Evolutionary conservation across 495 filamentous ascomycete genomes (phyloP).

Genomic region (Penicillium goetzii): DNA sequence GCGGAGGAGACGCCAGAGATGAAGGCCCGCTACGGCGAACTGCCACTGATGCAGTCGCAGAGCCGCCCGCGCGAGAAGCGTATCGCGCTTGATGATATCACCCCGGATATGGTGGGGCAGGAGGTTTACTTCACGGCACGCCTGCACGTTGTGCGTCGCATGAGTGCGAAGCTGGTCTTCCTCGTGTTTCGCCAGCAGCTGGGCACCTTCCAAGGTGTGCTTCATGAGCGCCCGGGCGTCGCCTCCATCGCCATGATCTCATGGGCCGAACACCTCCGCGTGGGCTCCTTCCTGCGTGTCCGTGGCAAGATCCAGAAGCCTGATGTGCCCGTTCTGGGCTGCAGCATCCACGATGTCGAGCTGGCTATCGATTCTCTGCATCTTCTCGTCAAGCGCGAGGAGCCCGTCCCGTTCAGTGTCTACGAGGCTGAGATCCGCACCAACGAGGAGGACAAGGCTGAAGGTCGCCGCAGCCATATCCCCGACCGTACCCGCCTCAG

Average conservation of each 20-base stretch:
- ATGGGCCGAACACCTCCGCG: constrained; percentile 70
- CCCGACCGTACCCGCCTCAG: constrained; percentile 75
- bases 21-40: constrained; percentile 62
- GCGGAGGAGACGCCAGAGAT: constrained; percentile 54
- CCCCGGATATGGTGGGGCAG: constrained; percentile 64
- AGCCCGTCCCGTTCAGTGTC: constrained; percentile 64
- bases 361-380: constrained; percentile 53
- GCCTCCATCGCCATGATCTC: constrained; percentile 63
- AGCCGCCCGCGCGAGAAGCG: constrained; percentile 44
- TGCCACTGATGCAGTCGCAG: constrained; percentile 55
- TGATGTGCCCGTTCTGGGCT: constrained; percentile 58
- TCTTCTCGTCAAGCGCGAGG: constrained; percentile 58
- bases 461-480: constrained; percentile 57
- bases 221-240: constrained; percentile 58
- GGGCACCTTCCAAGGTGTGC: constrained; percentile 74
- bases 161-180: constrained; percentile 89
- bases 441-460: constrained; percentile 47
- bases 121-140: constrained; percentile 76
- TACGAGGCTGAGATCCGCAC: constrained; percentile 63
- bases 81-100: constrained; percentile 54
- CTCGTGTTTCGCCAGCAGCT: constrained; percentile 83
- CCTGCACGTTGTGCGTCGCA: constrained; percentile 79
- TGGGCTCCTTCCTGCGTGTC: constrained; percentile 67
- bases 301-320: constrained; percentile 66
- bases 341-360: constrained; percentile 61